Conservation (phyloP, 176 grass and related monocot species). For the sorghum (Sorghum bicolor) region Sorghum_bicolor_NCBIv3 NC_012872.2:55412501-55413000, state of each 20-base stretch:
- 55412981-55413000: slow-evolving; percentile 4
- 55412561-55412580: too few relatives aligned
- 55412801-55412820: background rate
- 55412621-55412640: background rate
- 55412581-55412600: background rate
- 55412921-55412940: background rate
- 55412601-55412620: background rate
- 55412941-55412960: slow-evolving; percentile 14
- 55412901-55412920: background rate
- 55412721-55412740: background rate
- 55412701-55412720: slow-evolving; percentile 21
- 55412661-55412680: background rate
- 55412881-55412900: background rate
- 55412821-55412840: slow-evolving; percentile 17
- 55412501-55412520: too few relatives aligned
- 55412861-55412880: background rate
- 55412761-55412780: background rate
- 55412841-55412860: background rate
- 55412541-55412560: too few relatives aligned
- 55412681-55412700: slow-evolving; percentile 17
- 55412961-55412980: background rate
- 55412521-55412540: too few relatives aligned
- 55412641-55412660: background rate
- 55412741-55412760: background rate
- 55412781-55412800: background rate